A percentile compares a stretch with the other conserved stretches of the same genome.
Evolutionary conservation across 139 green algal species (phyloP).

Genomic region (Auxenochlorella pyrenoidosa): DNA sequence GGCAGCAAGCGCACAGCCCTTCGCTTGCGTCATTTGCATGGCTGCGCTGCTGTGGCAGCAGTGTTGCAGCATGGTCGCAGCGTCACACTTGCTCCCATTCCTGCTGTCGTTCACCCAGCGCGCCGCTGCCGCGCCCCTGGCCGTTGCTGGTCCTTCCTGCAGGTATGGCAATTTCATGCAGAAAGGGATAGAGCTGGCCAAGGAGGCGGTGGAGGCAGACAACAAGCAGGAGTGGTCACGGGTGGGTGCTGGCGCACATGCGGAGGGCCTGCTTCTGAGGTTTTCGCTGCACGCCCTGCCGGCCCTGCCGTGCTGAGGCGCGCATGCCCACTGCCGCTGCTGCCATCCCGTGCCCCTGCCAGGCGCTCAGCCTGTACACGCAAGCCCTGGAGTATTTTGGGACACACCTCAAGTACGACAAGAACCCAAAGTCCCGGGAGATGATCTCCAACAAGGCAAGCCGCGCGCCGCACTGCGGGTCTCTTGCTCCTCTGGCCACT

Average conservation of each 20-base stretch:
- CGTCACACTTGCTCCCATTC: background rate
- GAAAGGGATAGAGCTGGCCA: slow-evolving; percentile 85
- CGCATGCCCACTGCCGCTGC: too few relatives aligned
- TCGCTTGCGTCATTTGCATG: background rate
- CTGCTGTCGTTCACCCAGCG: background rate
- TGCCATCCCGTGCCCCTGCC: too few relatives aligned
- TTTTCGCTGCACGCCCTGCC: too few relatives aligned
- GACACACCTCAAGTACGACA: slow-evolving; percentile 93
- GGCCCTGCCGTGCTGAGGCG: too few relatives aligned
- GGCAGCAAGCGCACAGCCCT: background rate
- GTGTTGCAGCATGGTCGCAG: background rate
- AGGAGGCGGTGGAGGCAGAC: slow-evolving; percentile 84
- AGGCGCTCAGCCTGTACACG: slow-evolving; percentile 73
- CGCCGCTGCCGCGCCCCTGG: too few relatives aligned
- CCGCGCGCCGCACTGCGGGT: background rate
- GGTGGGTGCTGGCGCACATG: background rate
- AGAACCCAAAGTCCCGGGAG: slow-evolving; percentile 79
- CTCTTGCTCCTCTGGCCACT: background rate
- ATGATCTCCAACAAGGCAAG: slow-evolving; percentile 68
- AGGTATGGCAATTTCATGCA: slow-evolving; percentile 80
- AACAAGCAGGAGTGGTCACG: slow-evolving; percentile 69
- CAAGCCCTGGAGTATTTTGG: slow-evolving; percentile 72
- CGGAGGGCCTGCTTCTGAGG: too few relatives aligned
- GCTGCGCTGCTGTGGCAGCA: background rate
- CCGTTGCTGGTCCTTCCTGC: background rate